Percentiles rank a stretch among this genome's conserved stretches.
Evolutionary conservation across 148 eudicot genomes (phyloP).

Genomic region (Rheum nobile): DNA sequence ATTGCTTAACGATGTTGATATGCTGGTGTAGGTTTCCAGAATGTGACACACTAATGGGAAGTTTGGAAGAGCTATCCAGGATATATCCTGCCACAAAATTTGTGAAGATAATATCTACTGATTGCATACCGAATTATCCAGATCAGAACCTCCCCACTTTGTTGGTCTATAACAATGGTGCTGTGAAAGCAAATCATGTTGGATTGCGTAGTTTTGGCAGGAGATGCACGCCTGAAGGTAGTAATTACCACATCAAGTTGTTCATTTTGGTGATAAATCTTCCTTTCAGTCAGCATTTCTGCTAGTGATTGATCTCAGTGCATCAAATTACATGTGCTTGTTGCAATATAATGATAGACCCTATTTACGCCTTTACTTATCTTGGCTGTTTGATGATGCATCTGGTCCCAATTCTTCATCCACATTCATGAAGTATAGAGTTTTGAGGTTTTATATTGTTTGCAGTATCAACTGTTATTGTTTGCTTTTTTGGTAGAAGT

Average conservation of each 20-base stretch:
- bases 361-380: no score
- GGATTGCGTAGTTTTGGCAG: constrained; percentile 73
- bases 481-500: neutral
- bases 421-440: no score
- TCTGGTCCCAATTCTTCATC: no score
- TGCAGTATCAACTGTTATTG: neutral
- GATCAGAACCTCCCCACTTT: constrained; percentile 90
- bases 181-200: constrained; percentile 81
- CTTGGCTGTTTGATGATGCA: no score
- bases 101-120: constrained; percentile 91
- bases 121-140: constrained; percentile 94
- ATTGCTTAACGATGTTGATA: neutral
- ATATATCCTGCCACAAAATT: constrained; percentile 83
- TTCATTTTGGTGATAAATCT: neutral
- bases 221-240: constrained; percentile 97
- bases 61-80: constrained; percentile 65
- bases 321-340: no score
- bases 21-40: constrained; percentile 39
- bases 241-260: constrained; percentile 19
- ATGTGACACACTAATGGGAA: constrained; percentile 55
- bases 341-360: no score
- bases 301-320: neutral
- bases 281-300: neutral
- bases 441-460: neutral
- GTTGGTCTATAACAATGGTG: constrained; percentile 81